Evolutionary conservation across 225 moss, liverwort and hornwort genomes (phyloP).

Genomic region (Polytrichum commune): DNA sequence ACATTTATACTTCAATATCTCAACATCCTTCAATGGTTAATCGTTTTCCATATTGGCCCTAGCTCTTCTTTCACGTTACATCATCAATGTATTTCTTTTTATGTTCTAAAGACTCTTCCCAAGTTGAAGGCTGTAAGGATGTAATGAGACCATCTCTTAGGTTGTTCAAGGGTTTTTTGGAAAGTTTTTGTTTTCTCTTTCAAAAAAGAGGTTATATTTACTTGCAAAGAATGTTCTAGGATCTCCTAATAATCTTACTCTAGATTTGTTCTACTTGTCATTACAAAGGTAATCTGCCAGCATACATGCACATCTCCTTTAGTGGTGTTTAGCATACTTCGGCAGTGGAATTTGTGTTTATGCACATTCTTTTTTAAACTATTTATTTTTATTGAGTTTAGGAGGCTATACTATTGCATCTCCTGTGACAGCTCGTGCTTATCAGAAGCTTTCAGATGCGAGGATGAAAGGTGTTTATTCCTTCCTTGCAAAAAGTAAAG

Average conservation of each 20-base stretch:
- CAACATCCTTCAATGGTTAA: too few species aligned
- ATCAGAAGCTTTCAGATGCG: constrained; percentile 45
- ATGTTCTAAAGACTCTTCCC: too few species aligned
- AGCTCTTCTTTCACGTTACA: too few species aligned
- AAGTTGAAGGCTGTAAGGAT: not conserved
- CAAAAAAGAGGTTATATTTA: constrained; percentile 9
- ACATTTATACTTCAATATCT: too few species aligned
- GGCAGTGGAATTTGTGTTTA: constrained; percentile 3
- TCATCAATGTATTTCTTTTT: too few species aligned
- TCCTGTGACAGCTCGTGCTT: constrained; percentile 50
- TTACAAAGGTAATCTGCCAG: not conserved
- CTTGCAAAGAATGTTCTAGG: constrained; percentile 3
- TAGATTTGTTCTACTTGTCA: constrained; percentile 9
- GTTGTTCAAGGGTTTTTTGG: not conserved
- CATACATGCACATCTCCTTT: not conserved
- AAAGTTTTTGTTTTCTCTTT: not conserved
- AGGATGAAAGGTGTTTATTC: constrained; percentile 56
- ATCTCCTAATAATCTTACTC: constrained; percentile 1
- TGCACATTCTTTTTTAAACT: constrained; percentile 9
- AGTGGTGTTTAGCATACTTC: not conserved
- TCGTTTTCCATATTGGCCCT: too few species aligned
- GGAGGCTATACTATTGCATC: constrained; percentile 37
- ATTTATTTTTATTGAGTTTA: constrained; percentile 38
- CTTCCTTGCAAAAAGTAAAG: constrained; percentile 49
- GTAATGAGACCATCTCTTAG: too few species aligned